Base-by-base conservation (phyloP, 768 basidiomycete species). In the Boletus coccyginus region DNA sequence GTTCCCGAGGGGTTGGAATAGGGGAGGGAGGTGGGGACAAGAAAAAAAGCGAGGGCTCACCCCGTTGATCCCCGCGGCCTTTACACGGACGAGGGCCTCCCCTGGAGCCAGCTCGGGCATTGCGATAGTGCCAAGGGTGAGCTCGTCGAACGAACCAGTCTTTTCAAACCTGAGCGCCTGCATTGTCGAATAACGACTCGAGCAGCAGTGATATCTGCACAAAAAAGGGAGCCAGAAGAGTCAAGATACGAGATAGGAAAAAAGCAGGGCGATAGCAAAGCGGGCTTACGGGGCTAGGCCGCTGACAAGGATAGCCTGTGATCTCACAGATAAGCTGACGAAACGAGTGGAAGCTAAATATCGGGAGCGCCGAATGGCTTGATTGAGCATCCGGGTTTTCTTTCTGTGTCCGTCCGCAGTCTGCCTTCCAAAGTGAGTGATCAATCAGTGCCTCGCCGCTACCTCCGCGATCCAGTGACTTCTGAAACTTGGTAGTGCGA, bases 31-130 rank as follows among this genome's bases (percentile, higher is more conserved):
- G n/a, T n/a, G n/a, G n/a, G n/a, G 24, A 17, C 21, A 21, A 31
- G 43, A 32, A 10, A 33, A 7, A 11, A 19, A 21, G 35, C 10
- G 24, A 35, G 35, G 5, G n/a, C 73, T 58, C 39, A 74, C 71
- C 33, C 67, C 63, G 16, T 74, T 73, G 52, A 73, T 60, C 8
- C 71, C 73, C 16, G 71, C 71, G 32, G 71, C 71, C 49, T 52
- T 72, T 5, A 74, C 66, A 11, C 61, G 64, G 50, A 73, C 59
- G 9, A 73, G 63, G 13, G 73, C 73, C 38, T 73, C 73, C 5
- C 71, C 73, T 3, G 71, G 58, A n/a, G 49, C 32, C 40, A 74
- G 50, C 44, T 19, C 17, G 14, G 71, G 71, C 52, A 62, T 74
- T 1, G 56, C 49, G 29, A 73, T n/a, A 7, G 59, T 59, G n/a